Evolutionary conservation across 768 basidiomycete species (phyloP).

Genomic region (Termitomyces sp.): DNA sequence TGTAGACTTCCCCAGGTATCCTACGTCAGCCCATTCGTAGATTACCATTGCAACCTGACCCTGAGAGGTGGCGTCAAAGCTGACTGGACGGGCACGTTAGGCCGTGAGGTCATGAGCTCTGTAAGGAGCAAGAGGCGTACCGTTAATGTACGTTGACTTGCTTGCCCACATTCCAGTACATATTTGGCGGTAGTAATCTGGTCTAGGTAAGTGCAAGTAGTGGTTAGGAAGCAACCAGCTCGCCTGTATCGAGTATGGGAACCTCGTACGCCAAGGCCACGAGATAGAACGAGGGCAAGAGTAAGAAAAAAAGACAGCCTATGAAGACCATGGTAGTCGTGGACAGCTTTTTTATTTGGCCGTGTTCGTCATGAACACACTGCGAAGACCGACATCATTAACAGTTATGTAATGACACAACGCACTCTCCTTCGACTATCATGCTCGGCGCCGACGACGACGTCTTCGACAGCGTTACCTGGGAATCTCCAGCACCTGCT

Average conservation of each 20-base stretch:
- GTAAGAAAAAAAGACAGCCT: conserved; percentile 16
- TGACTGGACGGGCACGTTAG: conserved; percentile 38
- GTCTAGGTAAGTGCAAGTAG: conserved; percentile 3
- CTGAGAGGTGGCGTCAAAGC: conserved; percentile 69
- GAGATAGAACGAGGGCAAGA: conserved; percentile 26
- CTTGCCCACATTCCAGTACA: conserved; percentile 96
- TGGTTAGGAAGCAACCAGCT: conserved; percentile 11
- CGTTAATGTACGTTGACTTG: conserved; percentile 74
- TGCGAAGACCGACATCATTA: conserved; percentile 10
- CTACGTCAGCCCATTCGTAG: conserved; percentile 91
- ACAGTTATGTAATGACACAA: conserved; percentile 11
- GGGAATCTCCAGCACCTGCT: conserved; percentile 66
- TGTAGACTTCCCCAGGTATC: conserved; percentile 72
- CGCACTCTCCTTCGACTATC: conserved; percentile 11
- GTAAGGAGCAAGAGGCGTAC: conserved; percentile 31
- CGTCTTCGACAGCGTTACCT: conserved; percentile 87
- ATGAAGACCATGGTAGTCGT: conserved; percentile 15
- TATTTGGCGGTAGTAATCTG: conserved; percentile 80
- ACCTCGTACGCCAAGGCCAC: conserved; percentile 50
- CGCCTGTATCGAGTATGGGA: conserved; percentile 58
- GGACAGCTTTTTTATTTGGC: conserved; percentile 20
- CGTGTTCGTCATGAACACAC: conserved; percentile 8
- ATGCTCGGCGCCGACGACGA: conserved; percentile 88
- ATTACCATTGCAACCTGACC: conserved; percentile 93
- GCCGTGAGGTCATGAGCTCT: conserved; percentile 1